Evolutionary conservation across 2,329 filamentous ascomycete species (phyloP).

Genomic region (Talaromyces sp.): DNA sequence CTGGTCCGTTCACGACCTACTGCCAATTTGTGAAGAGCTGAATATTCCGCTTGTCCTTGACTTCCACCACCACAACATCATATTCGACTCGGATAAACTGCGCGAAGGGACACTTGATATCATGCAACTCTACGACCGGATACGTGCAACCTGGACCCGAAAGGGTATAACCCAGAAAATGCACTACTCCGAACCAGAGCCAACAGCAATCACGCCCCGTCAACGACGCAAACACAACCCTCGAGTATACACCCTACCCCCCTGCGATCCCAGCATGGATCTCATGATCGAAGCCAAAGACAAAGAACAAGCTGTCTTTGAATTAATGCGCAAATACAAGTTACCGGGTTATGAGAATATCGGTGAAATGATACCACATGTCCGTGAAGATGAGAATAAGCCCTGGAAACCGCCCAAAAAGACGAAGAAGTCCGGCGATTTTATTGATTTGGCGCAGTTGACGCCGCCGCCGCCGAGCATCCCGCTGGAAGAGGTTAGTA

Average conservation of each 20-base stretch:
- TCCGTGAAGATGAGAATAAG: slow-evolving; percentile 72
- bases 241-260: slow-evolving; percentile 75
- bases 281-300: slow-evolving; percentile 99
- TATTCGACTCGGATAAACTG: slow-evolving; percentile 70
- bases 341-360: slow-evolving; percentile 75
- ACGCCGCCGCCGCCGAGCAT: slow-evolving; percentile 51
- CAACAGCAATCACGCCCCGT: slow-evolving; percentile 71
- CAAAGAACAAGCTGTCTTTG: slow-evolving; percentile 94
- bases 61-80: slow-evolving; percentile 93
- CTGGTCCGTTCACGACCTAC: slow-evolving; percentile 87
- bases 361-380: slow-evolving; percentile 74
- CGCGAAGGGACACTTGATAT: slow-evolving; percentile 86
- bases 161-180: slow-evolving; percentile 92
- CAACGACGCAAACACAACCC: slow-evolving; percentile 83
- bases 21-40: slow-evolving; percentile 89
- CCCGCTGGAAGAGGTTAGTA: slow-evolving; percentile 68
- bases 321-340: slow-evolving; percentile 84
- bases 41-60: slow-evolving; percentile 91
- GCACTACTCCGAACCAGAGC: slow-evolving; percentile 86
- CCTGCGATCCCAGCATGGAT: slow-evolving; percentile 80
- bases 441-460: slow-evolving; percentile 43
- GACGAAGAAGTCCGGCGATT: slow-evolving; percentile 45
- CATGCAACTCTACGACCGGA: slow-evolving; percentile 69
- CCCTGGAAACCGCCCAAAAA: slow-evolving; percentile 50
- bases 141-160: slow-evolving; percentile 76